phyloP scores from a whole-genome alignment of 768 basidiomycete genomes.

The Hemileccinum impolitum region DNA sequence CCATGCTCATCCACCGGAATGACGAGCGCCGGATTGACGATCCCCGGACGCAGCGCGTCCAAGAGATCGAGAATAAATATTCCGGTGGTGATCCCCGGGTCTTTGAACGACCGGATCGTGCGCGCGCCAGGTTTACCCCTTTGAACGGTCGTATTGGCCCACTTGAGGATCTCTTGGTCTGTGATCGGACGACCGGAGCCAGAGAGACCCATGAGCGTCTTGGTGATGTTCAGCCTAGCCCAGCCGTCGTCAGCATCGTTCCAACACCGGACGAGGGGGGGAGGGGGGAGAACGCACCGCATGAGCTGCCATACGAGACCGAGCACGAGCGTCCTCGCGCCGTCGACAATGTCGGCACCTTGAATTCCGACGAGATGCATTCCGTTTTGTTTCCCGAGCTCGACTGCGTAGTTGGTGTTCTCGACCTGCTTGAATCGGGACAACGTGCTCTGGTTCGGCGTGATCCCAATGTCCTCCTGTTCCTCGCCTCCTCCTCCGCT shows the following conservation, averaged over 20 bases:
- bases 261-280: too few relatives aligned
- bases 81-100: slow-evolving; percentile 82
- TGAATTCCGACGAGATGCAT: slow-evolving; percentile 98
- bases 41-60: slow-evolving; percentile 88
- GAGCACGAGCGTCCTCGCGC: slow-evolving; percentile 85
- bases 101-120: slow-evolving; percentile 90
- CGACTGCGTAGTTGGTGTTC: slow-evolving; percentile 95
- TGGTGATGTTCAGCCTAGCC: slow-evolving; percentile 80
- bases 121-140: slow-evolving; percentile 55
- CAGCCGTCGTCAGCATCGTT: not conserved
- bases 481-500: slow-evolving; percentile 41
- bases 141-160: slow-evolving; percentile 91
- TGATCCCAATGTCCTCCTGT: slow-evolving; percentile 77
- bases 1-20: slow-evolving; percentile 56
- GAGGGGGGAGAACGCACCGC: slow-evolving; percentile 50
- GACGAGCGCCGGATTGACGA: slow-evolving; percentile 87
- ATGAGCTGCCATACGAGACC: slow-evolving; percentile 98
- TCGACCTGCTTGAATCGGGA: slow-evolving; percentile 98
- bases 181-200: slow-evolving; percentile 77
- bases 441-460: slow-evolving; percentile 77
- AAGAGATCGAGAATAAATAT: slow-evolving; percentile 92
- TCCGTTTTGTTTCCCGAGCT: slow-evolving; percentile 86
- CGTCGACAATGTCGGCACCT: slow-evolving; percentile 96
- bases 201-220: slow-evolving; percentile 77
- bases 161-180: slow-evolving; percentile 91